Conservation (phyloP, 75 land plant species). For the Pinus tabuliformis region DNA sequence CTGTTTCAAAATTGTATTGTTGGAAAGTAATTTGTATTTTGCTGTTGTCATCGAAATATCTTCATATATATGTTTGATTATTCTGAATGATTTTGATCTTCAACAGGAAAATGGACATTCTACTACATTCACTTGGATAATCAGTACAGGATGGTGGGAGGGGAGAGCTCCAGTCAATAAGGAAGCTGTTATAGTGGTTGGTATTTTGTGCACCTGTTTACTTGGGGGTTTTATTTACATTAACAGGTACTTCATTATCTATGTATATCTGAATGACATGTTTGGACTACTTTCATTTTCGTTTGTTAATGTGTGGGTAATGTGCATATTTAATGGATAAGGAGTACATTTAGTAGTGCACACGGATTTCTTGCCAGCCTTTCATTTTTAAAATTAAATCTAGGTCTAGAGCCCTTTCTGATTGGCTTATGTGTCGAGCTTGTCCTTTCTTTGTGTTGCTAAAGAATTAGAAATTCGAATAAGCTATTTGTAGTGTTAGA, state of each 20-base stretch:
- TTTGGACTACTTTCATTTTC: not conserved
- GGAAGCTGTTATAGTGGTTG: constrained; percentile 56
- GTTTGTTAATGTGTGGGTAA: not conserved
- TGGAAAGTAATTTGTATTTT: no score
- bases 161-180: constrained; percentile 50
- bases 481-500: no score
- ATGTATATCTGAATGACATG: not conserved
- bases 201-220: constrained; percentile 47
- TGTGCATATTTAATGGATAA: no score
- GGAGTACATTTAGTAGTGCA: no score
- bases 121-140: constrained; percentile 53
- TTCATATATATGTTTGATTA: no score
- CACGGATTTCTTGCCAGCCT: no score
- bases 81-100: no score
- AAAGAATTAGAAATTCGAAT: no score
- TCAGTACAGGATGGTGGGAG: constrained; percentile 82
- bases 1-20: no score
- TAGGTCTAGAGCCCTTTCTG: not conserved
- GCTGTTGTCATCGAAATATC: no score
- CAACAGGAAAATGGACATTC: constrained; percentile 78
- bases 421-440: not conserved
- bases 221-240: constrained; percentile 62
- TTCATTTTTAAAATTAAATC: not conserved
- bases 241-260: constrained; percentile 41
- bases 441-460: not conserved